Percentiles rank a stretch among this genome's conserved stretches.
phyloP scores from a whole-genome alignment of 140 eudicot genomes.

The Stevia rebaudiana region DNA sequence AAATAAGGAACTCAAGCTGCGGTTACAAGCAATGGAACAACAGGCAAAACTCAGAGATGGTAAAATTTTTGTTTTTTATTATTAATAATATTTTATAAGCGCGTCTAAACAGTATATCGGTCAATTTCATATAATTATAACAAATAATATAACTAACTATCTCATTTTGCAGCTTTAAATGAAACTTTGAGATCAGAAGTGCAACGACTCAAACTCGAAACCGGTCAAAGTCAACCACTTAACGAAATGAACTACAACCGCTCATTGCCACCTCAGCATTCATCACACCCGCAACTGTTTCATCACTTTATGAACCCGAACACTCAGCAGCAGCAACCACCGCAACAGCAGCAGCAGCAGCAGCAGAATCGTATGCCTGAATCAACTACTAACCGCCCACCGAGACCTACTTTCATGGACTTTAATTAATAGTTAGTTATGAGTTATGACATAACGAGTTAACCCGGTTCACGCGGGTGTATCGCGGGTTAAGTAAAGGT shows the following conservation, averaged over 20 bases:
- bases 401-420: conserved; percentile 58
- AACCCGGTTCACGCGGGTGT: background rate
- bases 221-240: conserved; percentile 56
- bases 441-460: background rate
- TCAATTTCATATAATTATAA: background rate
- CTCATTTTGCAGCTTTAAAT: conserved; percentile 54
- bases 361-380: conserved; percentile 42
- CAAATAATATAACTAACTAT: background rate
- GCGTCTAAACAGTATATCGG: background rate
- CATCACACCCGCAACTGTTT: conserved; percentile 37
- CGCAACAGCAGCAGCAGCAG: conserved; percentile 47
- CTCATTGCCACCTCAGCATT: conserved; percentile 42
- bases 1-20: conserved; percentile 85
- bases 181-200: conserved; percentile 81
- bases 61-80: too few species aligned
- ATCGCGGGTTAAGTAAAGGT: conserved; percentile 3
- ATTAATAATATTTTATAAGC: too few species aligned
- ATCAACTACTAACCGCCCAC: conserved; percentile 31
- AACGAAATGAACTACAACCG: conserved; percentile 47
- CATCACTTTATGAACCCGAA: conserved; percentile 35
- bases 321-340: conserved; percentile 41
- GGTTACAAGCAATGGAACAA: conserved; percentile 88
- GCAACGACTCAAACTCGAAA: conserved; percentile 72
- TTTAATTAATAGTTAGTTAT: conserved; percentile 31
- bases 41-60: conserved; percentile 93